Evolutionary conservation across 306 rosid genomes (phyloP).

Genomic region (Sophora flavescens): DNA sequence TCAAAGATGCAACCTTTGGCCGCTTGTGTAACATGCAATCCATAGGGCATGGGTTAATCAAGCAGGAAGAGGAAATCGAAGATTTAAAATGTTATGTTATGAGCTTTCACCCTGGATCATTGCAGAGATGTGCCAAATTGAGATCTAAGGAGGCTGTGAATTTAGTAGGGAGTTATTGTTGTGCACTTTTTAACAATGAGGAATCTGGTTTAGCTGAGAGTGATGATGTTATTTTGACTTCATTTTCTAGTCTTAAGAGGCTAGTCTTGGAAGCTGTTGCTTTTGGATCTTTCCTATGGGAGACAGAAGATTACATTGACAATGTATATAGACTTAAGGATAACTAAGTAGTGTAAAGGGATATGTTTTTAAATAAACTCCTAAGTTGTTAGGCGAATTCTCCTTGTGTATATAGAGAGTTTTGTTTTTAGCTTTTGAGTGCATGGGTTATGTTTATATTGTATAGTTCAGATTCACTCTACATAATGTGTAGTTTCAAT

Average conservation of each 20-base stretch:
- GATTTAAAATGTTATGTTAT: constrained; percentile 69
- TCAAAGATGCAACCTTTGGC: constrained; percentile 59
- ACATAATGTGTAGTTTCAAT: constrained; percentile 44
- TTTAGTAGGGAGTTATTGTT: constrained; percentile 73
- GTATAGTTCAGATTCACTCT: constrained; percentile 46
- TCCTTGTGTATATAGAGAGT: constrained; percentile 58
- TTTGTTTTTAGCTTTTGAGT: constrained; percentile 34
- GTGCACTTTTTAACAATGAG: constrained; percentile 71
- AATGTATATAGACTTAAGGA: constrained; percentile 81
- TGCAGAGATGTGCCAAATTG: constrained; percentile 82
- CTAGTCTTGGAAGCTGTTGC: constrained; percentile 96
- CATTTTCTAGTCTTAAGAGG: constrained; percentile 91
- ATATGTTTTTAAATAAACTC: constrained; percentile 3
- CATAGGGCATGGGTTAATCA: constrained; percentile 44
- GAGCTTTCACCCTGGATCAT: constrained; percentile 73
- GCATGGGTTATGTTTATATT: constrained; percentile 39
- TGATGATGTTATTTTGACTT: constrained; percentile 77
- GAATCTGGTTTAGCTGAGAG: constrained; percentile 53
- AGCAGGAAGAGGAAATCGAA: constrained; percentile 57
- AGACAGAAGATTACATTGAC: constrained; percentile 83
- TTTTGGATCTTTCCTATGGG: constrained; percentile 95
- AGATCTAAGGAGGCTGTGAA: constrained; percentile 80
- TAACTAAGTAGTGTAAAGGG: constrained; percentile 47
- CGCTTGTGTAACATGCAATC: constrained; percentile 49
- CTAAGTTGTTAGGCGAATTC: constrained; percentile 42